A percentile compares a stretch with the other conserved stretches of the same genome.
Evolutionary conservation across 108 stramenopile genomes (phyloP).

Genomic region (Cyclotella baltica): DNA sequence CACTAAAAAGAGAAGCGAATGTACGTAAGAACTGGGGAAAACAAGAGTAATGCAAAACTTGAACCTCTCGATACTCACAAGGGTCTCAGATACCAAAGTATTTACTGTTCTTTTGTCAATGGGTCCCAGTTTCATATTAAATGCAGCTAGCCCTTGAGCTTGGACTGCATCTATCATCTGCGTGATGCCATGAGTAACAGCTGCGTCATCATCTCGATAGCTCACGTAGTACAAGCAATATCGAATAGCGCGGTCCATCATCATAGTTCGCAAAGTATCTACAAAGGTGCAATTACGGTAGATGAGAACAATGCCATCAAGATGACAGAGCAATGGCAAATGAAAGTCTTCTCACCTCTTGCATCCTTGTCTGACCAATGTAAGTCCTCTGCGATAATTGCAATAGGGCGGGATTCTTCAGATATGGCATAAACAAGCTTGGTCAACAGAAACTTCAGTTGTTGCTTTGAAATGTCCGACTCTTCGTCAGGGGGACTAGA

Average conservation of each 20-base stretch:
- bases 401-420: conserved; percentile 19
- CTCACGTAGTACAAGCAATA: conserved; percentile 23
- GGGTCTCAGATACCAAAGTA: conserved; percentile 30
- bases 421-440: conserved; percentile 27
- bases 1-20: neutral
- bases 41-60: neutral
- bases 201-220: conserved; percentile 29
- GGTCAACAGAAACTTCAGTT: conserved; percentile 7
- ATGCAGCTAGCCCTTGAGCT: neutral
- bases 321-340: too few species aligned
- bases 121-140: conserved; percentile 10
- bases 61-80: neutral
- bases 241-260: conserved; percentile 13
- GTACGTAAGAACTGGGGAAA: neutral
- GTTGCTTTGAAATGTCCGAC: neutral
- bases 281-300: too few species aligned
- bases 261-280: conserved; percentile 2
- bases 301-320: too few species aligned
- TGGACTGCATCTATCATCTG: conserved; percentile 23
- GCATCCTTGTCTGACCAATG: conserved; percentile 36
- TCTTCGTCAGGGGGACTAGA: neutral
- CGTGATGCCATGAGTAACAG: neutral
- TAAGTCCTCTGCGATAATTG: conserved; percentile 28
- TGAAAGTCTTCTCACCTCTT: conserved; percentile 8
- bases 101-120: conserved; percentile 21